Base-by-base conservation (phyloP, 139 green algal genomes). In the Choricystis sp. region DNA sequence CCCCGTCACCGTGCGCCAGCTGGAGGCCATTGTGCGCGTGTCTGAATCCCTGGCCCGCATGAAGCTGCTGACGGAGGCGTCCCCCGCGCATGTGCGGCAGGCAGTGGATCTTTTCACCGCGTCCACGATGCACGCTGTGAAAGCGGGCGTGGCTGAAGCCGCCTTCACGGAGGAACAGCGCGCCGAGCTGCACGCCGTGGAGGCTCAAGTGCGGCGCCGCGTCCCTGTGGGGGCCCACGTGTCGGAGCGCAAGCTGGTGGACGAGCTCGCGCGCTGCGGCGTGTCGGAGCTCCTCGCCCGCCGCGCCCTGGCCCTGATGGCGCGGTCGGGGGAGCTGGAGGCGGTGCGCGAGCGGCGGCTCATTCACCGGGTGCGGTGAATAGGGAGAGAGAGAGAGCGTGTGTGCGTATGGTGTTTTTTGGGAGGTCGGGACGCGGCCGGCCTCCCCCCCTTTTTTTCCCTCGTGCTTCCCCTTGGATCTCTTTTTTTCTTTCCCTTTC, bases 1-100 rank as follows among this genome's bases (percentile, higher is more conserved):
- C 40, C 91, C 91, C 3, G 89, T 98, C 65, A 97, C 91, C 1
- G 90, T 98, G 52, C 77, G 91, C 20, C 91, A 97, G 85, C 83
- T 99, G 64, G 93, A 99, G 81, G 92, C 93, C 3, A 78, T 99
- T 27, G 78, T 97, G 23, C 86, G 93, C 58, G 83, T 99, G 63
- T 77, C 72, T 26, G 93, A 99, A 80, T 79, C 78, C 2, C 78
- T 97, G 57, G 93, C 93, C 9, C 84, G 85, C 63, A 97, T 99
- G 93, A 64, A 81, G 62, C 77, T 98, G 68, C 72, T 73, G 55
- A 71, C 59, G 2, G 71, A 72, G 55, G 89, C 81, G 16, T 84
- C 72, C 5, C 79, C 85, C 63, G 71, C 72, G 55, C 86, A 96
- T 62, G 89, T 95, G 57, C 64, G 77, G 31, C 72, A 84, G 52